Base-by-base conservation (phyloP, 352 stramenopile genomes). In the Phytophthora crassamura region DNA sequence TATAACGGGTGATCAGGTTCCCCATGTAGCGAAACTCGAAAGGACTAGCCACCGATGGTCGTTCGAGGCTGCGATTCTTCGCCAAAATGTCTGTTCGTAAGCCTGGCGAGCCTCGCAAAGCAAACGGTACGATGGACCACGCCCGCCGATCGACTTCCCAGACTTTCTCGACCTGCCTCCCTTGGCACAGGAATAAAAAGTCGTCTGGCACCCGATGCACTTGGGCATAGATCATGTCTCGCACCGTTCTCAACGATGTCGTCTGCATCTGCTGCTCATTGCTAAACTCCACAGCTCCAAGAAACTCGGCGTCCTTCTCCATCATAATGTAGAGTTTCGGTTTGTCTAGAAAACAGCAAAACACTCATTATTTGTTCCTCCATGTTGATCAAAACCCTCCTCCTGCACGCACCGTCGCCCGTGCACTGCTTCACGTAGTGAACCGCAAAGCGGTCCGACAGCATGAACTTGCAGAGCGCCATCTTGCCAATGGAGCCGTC, bases 1-100 rank as follows among this genome's bases (percentile, higher is more conserved):
- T 90, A 72, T 90, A 89, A 2, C 82, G 75, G n/a, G 59, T 67
- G 14, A 90, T 59, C 14, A 51, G 33, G 42, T 87, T 89, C 4
- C 74, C 79, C 79, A 89, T 86, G 69, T 88, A 86, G 6, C 73
- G 69, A 56, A 86, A 90, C 42, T 88, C 77, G 38, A 90, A 90
- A 6, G 55, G 58, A 42, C 74, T 89, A 7, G 8, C 7, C 2
- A 51, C 38, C 25, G 39, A 25, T 6, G 77, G 77, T 7, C 75
- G 72, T 35, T 88, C 75, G 6, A 68, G 56, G 5, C 49, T 49
- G 11, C 74, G 72, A 65, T 90, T 90, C 11, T 45, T 69, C 2
- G 77, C 67, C 5, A 67, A 7, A n/a, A 77, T 63, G 11, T 72
- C 34, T 2, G 65, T 54, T 16, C 77, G 77, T 7, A 90, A 47